These are phyloP conservation scores for Ogataea dorogensis DNA, from an alignment of 805 yeast species.

Conservation along the genomic window DNA sequence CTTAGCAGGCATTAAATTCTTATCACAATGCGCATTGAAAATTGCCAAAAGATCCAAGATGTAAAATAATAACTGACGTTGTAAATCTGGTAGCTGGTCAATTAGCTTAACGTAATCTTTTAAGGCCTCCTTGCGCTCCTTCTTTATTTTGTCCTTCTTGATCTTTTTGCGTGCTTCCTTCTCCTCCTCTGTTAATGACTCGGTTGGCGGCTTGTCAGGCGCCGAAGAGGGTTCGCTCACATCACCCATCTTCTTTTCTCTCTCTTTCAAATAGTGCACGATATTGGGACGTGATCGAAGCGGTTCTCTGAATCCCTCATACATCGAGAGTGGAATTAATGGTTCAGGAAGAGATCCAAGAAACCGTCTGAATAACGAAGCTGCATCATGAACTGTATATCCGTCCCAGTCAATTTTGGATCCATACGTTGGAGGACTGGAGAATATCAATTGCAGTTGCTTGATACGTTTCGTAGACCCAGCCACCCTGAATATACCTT, in stretches of 20 bases:
- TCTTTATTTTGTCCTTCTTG: conserved; percentile 55
- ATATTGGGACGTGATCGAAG: conserved; percentile 64
- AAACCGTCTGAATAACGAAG: conserved; percentile 82
- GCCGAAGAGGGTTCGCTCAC: conserved; percentile 1
- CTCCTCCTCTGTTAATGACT: conserved; percentile 23
- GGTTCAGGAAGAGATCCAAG: conserved; percentile 91
- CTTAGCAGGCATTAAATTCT: conserved; percentile 87
- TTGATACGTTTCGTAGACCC: conserved; percentile 88
- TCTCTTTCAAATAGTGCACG: conserved; percentile 60
- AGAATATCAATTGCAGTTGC: conserved; percentile 79
- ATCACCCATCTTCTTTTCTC: conserved; percentile 33
- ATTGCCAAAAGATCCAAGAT: conserved; percentile 81
- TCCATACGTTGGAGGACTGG: conserved; percentile 88
- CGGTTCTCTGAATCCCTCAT: conserved; percentile 78
- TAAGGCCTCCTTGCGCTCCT: conserved; percentile 66
- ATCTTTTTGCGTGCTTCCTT: conserved; percentile 40
- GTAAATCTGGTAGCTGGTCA: conserved; percentile 66
- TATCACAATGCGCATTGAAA: conserved; percentile 74
- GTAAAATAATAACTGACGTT: conserved; percentile 81
- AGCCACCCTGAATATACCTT: conserved; percentile 91
- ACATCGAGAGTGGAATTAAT: conserved; percentile 72
- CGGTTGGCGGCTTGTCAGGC: conserved; percentile 7
- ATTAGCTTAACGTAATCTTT: conserved; percentile 70
- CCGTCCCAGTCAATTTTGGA: conserved; percentile 88
- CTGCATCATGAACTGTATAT: conserved; percentile 95